Base-by-base conservation (phyloP, 2,329 filamentous ascomycete genomes). In the Dactylellina haptotyla region DNA sequence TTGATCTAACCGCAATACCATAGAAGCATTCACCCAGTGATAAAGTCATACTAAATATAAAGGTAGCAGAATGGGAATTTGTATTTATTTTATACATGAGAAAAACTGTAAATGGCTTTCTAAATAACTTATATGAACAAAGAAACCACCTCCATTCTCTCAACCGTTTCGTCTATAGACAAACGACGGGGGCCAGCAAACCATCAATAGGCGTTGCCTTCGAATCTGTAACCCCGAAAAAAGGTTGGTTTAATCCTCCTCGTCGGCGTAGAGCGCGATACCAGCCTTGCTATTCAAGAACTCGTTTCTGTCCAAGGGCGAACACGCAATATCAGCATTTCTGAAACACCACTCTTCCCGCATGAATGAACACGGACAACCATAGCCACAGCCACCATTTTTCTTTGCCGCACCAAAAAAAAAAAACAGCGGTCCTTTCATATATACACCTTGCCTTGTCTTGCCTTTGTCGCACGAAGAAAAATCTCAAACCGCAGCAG, bases 221-320 rank as follows among this genome's bases (percentile, higher is more conserved):
- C n/a, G n/a, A n/a, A n/a, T n/a, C n/a, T n/a, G n/a, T n/a, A 5
- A 39, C 18, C 2, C 16, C 30, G 28, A 1, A 10, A 18, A 9
- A 3, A 45, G 10, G 37, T 46, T 34, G 5, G 16, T 37, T 37
- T 67, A 67, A 4, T 69, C 54, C 1, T 56, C 54, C 5, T 26
- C 50, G 1, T 61, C 54, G 8, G 10, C 69, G 8, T 46, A 41
- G 39, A 73, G 54, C 45, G 61, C 61, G 39, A 48, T 45, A 12
- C 69, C 69, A 10, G 61, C 61, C 26, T 73, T 73, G 16, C 69
- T 73, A 26, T 73, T 73, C 20, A 56, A 56, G 48, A 66, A 73
- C 26, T 73, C 41, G 46, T 73, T 73, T 25, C 69, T 73, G 58
- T 6, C 16, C 30, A 34, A 34, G 8, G 8, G n/a, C 26, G 23